Conservation (phyloP, 192 early-diverging fungal genomes). For the Thoreauomyces humboldtii region DNA sequence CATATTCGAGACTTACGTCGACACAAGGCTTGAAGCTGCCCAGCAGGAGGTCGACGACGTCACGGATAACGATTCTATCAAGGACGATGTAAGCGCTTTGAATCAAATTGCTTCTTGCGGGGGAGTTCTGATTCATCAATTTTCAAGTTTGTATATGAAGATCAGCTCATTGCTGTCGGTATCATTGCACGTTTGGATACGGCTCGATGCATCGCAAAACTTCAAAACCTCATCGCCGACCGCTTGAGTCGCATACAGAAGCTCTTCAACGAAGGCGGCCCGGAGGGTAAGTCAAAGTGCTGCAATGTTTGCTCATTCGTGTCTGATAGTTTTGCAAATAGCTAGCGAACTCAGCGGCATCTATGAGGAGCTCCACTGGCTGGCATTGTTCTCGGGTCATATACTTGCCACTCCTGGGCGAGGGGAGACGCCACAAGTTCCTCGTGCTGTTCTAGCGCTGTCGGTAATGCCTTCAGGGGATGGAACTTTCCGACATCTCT, state of each 20-base stretch:
- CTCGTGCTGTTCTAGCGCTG: conserved; percentile 56
- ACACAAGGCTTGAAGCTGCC: conserved; percentile 59
- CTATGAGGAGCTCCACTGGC: conserved; percentile 73
- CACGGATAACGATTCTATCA: conserved; percentile 53
- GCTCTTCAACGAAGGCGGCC: conserved; percentile 45
- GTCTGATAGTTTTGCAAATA: conserved; percentile 14
- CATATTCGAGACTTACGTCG: conserved; percentile 62
- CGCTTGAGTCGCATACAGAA: conserved; percentile 44
- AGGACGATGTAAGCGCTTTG: conserved; percentile 50
- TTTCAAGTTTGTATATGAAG: conserved; percentile 69
- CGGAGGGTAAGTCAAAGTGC: conserved; percentile 17
- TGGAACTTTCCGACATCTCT: too few species aligned
- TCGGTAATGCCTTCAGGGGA: conserved; percentile 43
- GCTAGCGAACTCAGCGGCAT: conserved; percentile 30
- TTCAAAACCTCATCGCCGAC: conserved; percentile 53
- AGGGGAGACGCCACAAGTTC: conserved; percentile 71
- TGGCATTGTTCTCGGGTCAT: conserved; percentile 64
- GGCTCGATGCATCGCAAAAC: conserved; percentile 42
- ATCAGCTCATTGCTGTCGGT: conserved; percentile 68
- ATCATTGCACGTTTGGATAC: conserved; percentile 61
- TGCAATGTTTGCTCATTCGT: neutral
- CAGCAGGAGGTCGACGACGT: conserved; percentile 49
- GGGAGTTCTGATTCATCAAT: too few species aligned
- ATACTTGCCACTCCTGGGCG: conserved; percentile 64
- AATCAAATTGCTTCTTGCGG: neutral